A percentile compares a stretch with the other conserved stretches of the same genome.
Evolutionary conservation across 192 early-diverging fungal species (phyloP).

Genomic region (Backusella sp.): DNA sequence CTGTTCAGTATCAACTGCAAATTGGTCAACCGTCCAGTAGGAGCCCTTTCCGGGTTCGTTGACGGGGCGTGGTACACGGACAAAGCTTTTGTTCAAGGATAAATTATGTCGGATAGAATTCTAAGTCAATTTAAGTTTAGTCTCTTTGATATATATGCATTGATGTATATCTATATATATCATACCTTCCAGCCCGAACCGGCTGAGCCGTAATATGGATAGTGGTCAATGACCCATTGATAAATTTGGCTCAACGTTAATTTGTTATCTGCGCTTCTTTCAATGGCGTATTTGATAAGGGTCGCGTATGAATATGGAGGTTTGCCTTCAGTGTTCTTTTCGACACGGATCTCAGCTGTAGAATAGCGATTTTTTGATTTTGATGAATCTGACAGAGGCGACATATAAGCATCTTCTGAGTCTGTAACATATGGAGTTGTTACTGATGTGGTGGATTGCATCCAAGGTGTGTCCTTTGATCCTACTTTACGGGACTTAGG

Average conservation of each 20-base stretch:
- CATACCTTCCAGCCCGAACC: constrained; percentile 57
- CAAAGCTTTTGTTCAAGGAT: constrained; percentile 80
- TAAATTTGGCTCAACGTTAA: constrained; percentile 84
- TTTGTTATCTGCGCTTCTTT: constrained; percentile 53
- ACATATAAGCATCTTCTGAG: constrained; percentile 7
- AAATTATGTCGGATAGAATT: constrained; percentile 88
- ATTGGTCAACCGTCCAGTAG: constrained; percentile 76
- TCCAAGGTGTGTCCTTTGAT: constrained; percentile 1
- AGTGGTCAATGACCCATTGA: constrained; percentile 68
- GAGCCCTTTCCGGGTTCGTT: constrained; percentile 88
- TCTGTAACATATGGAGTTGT: constrained; percentile 5
- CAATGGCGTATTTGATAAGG: constrained; percentile 77
- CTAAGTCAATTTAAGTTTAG: constrained; percentile 40
- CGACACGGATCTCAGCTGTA: constrained; percentile 26
- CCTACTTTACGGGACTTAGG: constrained; percentile 1
- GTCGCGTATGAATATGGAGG: constrained; percentile 81
- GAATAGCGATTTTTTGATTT: constrained; percentile 11
- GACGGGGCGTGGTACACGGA: constrained; percentile 70
- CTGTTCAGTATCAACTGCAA: constrained; percentile 33
- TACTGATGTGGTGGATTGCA: not conserved
- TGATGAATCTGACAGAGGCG: constrained; percentile 10
- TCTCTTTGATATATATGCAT: not conserved
- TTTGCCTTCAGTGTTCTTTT: constrained; percentile 48
- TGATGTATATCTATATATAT: not conserved
- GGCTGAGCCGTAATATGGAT: constrained; percentile 73